These are phyloP conservation scores for Alternaria arborescens DNA, from an alignment of 2,329 filamentous ascomycete species.

Conservation along the genomic window DNA sequence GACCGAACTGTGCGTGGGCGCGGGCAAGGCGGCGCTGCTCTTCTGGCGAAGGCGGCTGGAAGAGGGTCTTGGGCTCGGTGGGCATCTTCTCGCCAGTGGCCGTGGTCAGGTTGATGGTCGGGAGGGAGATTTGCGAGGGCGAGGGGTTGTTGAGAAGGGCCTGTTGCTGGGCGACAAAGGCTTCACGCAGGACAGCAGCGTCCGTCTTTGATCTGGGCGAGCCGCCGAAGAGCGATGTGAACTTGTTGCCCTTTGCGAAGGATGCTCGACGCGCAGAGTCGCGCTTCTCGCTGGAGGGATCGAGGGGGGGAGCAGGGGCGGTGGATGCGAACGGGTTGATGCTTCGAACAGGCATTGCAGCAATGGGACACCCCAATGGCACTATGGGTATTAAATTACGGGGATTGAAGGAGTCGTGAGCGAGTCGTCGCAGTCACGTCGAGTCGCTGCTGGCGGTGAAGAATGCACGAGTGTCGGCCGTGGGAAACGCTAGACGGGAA, in stretches of 20 bases:
- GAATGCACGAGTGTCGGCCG: conserved; percentile 12
- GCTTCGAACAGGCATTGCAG: conserved; percentile 69
- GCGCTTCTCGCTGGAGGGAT: conserved; percentile 64
- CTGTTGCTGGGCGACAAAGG: conserved; percentile 67
- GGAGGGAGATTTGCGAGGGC: conserved; percentile 76
- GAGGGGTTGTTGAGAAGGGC: conserved; percentile 70
- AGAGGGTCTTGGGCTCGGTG: conserved; percentile 80
- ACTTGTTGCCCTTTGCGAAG: conserved; percentile 70
- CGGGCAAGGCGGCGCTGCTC: conserved; percentile 79
- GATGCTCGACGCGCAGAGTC: conserved; percentile 58
- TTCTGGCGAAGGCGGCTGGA: conserved; percentile 85
- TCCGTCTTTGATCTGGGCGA: conserved; percentile 75
- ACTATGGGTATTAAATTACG: background rate
- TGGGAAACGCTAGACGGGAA: conserved; percentile 22
- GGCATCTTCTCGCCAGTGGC: conserved; percentile 79
- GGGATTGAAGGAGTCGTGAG: background rate
- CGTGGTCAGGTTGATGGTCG: conserved; percentile 90
- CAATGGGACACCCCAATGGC: conserved; percentile 11
- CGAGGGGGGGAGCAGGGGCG: conserved; percentile 60
- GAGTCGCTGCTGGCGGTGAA: conserved; percentile 23
- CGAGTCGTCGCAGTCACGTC: background rate
- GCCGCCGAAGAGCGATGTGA: conserved; percentile 82
- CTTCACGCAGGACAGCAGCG: conserved; percentile 71
- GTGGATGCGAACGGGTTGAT: conserved; percentile 66
- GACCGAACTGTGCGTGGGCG: conserved; percentile 90